phyloP scores from a whole-genome alignment of 306 rosid species.

The Glycyrrhiza uralensis region DNA sequence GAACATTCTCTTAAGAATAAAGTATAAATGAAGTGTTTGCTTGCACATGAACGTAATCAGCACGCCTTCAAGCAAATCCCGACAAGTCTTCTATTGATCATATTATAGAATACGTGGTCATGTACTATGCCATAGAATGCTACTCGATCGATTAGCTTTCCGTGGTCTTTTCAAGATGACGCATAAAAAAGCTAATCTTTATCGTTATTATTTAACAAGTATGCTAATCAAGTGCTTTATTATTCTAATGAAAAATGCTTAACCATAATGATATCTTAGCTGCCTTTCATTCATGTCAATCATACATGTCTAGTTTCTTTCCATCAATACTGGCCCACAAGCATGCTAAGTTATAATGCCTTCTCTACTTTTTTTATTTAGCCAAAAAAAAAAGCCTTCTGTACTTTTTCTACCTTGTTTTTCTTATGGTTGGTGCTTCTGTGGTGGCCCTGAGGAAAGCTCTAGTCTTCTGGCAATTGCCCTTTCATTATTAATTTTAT shows the following conservation, averaged over 20 bases:
- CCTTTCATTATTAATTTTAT: conserved; percentile 31
- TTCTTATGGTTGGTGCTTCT: conserved; percentile 31
- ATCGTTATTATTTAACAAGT: conserved; percentile 29
- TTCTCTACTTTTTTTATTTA: too few species aligned
- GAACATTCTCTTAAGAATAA: too few species aligned
- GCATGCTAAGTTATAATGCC: conserved; percentile 56
- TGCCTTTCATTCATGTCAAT: conserved; percentile 55
- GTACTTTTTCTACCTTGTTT: conserved; percentile 47
- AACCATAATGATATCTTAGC: conserved; percentile 38
- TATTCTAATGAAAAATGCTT: conserved; percentile 44
- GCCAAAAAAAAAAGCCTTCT: too few species aligned
- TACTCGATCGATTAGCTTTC: conserved; percentile 37
- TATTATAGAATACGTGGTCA: not conserved
- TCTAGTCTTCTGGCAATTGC: conserved; percentile 38
- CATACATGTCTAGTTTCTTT: conserved; percentile 62
- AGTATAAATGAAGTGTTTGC: not conserved
- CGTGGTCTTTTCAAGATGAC: conserved; percentile 27
- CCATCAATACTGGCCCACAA: conserved; percentile 47
- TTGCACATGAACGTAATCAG: conserved; percentile 62
- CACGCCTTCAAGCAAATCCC: conserved; percentile 36
- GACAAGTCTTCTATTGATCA: conserved; percentile 24
- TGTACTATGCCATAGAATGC: conserved; percentile 24
- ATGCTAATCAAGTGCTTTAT: conserved; percentile 28
- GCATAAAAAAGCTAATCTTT: conserved; percentile 45
- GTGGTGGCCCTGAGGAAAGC: conserved; percentile 63